phyloP scores from a whole-genome alignment of 2,329 filamentous ascomycete genomes.

The Pestalotiopsis sp. region DNA sequence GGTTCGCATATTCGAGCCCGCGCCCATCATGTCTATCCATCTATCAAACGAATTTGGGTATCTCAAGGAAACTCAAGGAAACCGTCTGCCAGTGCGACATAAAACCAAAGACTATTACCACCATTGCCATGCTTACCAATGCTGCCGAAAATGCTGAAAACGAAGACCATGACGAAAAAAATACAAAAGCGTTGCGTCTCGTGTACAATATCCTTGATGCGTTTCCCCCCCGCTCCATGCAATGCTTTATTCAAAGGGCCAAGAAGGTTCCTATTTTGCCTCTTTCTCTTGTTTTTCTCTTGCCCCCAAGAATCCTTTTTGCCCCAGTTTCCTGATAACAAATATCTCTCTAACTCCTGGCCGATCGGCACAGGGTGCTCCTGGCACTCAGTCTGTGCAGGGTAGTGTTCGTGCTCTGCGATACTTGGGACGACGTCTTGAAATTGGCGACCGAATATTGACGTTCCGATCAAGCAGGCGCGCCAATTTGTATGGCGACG shows the following conservation, averaged over 20 bases:
- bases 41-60: constrained; percentile 19
- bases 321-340: not conserved
- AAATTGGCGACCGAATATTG: not conserved
- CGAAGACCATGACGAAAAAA: not conserved
- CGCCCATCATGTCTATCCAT: constrained; percentile 1
- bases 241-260: constrained; percentile 1
- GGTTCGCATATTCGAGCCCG: not conserved
- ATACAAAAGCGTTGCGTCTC: not conserved
- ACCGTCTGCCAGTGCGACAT: constrained; percentile 9
- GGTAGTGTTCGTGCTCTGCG: not conserved
- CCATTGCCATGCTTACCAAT: constrained; percentile 2
- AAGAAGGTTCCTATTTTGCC: not conserved
- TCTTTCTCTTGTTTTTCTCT: not conserved
- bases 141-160: not conserved
- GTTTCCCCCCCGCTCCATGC: not conserved
- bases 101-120: not conserved
- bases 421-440: not conserved
- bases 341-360: not conserved
- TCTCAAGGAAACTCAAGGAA: constrained; percentile 20
- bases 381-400: not conserved
- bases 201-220: constrained; percentile 6
- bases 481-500: not conserved
- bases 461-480: not conserved
- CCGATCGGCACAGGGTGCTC: not conserved
- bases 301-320: not conserved